Evolutionary conservation across 164 flowering plant species (phyloP), one percentile per base, ranked within the genome.

Genomic region (Cinnamomum chago): DNA sequence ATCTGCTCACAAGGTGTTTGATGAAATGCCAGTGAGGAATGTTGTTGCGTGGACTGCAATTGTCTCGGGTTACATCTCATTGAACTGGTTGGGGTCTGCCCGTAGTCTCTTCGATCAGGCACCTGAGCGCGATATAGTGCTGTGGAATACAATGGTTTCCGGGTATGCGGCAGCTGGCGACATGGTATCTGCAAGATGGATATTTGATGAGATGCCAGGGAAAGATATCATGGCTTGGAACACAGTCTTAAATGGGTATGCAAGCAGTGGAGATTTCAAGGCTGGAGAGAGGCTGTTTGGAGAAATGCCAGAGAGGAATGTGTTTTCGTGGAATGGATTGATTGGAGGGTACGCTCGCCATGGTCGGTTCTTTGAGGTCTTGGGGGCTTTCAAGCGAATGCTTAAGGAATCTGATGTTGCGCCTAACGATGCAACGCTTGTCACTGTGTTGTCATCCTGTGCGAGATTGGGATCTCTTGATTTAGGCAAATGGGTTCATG

Each of bases 241-340:
- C 64, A 87, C 90, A 17, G 40, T 91, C 65, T 72, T 90, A 80
- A 78, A 71, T 58, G 92, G 92, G 58, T 89, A 88, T 75, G 79
- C 85, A 3, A 84, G 75, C 25, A 82, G 79, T 70, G 88, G 79
- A 2, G 80, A 86, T 75, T 33, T 90, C 33, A 81, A 81, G 66
- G 83, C 79, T 2, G 79, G 79, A 64, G 83, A 84, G 76, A 79
- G 28, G 64, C 71, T 88, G 73, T 90, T 91, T 50, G 89, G 85
- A 67, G 86, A 82, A 73, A 90, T 91, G 83, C 88, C 89, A 2
- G 76, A 79, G 69, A 88, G 75, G 75, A 90, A 91, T 82, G 67
- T 87, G 5, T 90, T 89, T 66, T 88, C 92, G 23, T 91, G 97
- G 94, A 91, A 91, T 76, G 93, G 83, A 65, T 70, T 92, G 77